phyloP scores from a whole-genome alignment of 495 filamentous ascomycete species.

The Neurospora discreta region DNA sequence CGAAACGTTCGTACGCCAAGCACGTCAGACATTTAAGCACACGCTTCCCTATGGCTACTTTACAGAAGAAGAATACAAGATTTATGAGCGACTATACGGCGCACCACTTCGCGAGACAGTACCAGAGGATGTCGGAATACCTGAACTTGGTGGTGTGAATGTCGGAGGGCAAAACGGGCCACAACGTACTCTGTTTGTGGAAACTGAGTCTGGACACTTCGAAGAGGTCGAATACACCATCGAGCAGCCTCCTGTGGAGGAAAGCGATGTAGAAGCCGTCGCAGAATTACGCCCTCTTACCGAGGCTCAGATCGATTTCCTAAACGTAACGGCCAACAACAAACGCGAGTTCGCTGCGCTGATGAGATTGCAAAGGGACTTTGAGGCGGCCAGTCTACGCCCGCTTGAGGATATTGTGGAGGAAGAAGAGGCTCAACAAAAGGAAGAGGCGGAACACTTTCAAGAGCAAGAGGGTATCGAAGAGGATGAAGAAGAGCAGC shows the following conservation, averaged over 20 bases:
- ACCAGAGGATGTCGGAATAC: constrained; percentile 46
- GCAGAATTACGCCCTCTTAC: constrained; percentile 1
- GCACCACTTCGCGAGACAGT: constrained; percentile 45
- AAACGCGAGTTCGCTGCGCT: constrained; percentile 40
- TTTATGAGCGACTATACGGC: constrained; percentile 80
- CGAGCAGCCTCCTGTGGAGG: constrained; percentile 7
- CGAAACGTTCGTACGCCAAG: constrained; percentile 55
- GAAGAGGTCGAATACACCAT: constrained; percentile 47
- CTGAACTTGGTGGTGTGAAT: constrained; percentile 15
- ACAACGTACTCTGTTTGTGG: constrained; percentile 34
- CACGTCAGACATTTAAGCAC: constrained; percentile 66
- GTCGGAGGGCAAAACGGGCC: background rate
- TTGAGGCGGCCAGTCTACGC: constrained; percentile 38
- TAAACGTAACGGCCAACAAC: constrained; percentile 36
- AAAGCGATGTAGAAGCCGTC: background rate
- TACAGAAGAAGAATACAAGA: constrained; percentile 51
- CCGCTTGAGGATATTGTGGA: constrained; percentile 36
- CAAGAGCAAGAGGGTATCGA: constrained; percentile 22
- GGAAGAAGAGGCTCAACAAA: constrained; percentile 26
- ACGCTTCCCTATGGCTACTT: constrained; percentile 65
- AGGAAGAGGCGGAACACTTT: constrained; percentile 24
- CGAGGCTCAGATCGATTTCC: constrained; percentile 18
- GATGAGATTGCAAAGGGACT: constrained; percentile 38
- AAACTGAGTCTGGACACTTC: constrained; percentile 46
- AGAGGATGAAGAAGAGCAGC: constrained; percentile 3